Evolutionary conservation across 2,329 filamentous ascomycete genomes (phyloP), one percentile per base, ranked within the genome.

Genomic region (Stachybotrys chartarum): DNA sequence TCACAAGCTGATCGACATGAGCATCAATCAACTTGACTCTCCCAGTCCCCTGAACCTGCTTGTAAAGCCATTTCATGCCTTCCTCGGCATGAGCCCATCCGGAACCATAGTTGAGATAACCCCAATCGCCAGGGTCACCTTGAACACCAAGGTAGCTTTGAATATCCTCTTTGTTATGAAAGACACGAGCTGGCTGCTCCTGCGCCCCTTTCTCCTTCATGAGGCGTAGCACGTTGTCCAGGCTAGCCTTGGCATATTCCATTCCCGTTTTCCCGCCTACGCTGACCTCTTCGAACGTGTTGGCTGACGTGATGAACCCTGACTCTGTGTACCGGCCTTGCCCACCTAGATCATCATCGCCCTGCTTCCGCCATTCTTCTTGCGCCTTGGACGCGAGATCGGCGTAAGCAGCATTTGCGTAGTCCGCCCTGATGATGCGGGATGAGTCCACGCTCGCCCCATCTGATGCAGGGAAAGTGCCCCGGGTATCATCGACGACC

Each of bases 11-110:
- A 48, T 70, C 58, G 3, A 78, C 81, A 17, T 74, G 75, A 30
- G 75, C 82, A 51, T 75, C 75, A 31, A 83, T 68, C 61, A 86
- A 85, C 2, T 61, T 64, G 24, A 88, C 79, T 53, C 84, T 77
- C 10, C 78, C 75, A 7, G 81, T 79, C 8, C 72, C 76, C 44
- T 78, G 75, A 30, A 85, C 81, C 54, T 77, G 72, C 48, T 75
- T 66, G 56, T 82, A 78, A 16, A 89, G 68, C 78, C 82, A 88
- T 49, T 75, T 70, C 84, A 93, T 89, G 14, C 79, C 82, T 50
- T 78, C 80, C 58, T 85, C 86, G 0, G 90, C 90, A 66, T 96
- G 81, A 3, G 87, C 90, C 91, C 91, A 96, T 6, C 91, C 91
- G 45, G 85, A 87, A 31, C 79, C 76, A 54, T 78, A 78, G 68